A percentile compares a stretch with the other conserved stretches of the same genome.
These are phyloP conservation scores for Penicillium argentinense DNA, from an alignment of 495 filamentous ascomycete species.

Conservation along the genomic window DNA sequence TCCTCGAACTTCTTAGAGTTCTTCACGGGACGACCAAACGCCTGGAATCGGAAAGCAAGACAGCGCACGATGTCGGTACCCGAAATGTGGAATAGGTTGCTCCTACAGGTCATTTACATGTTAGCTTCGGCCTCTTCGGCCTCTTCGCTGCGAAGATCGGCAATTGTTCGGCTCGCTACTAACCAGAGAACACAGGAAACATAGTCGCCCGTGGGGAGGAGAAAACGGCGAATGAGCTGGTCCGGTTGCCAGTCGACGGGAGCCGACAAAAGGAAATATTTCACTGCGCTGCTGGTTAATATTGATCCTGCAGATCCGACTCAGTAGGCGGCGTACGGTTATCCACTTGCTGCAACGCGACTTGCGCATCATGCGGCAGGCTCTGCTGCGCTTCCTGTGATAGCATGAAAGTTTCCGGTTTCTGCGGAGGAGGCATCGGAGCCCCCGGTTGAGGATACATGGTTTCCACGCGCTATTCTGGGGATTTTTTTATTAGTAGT, in stretches of 20 bases:
- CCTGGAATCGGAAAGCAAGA: slow-evolving; percentile 96
- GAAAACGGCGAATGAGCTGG: slow-evolving; percentile 93
- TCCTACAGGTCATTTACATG: slow-evolving; percentile 53
- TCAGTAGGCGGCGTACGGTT: slow-evolving; percentile 93
- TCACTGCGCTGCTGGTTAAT: slow-evolving; percentile 59
- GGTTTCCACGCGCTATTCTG: slow-evolving; percentile 10
- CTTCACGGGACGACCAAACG: slow-evolving; percentile 96
- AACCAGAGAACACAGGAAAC: slow-evolving; percentile 97
- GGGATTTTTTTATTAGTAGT: slow-evolving; percentile 17
- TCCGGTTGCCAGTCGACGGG: slow-evolving; percentile 97
- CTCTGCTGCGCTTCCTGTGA: slow-evolving; percentile 94
- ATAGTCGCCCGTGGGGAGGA: slow-evolving; percentile 96
- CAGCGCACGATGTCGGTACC: slow-evolving; percentile 99
- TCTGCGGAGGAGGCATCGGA: slow-evolving; percentile 72
- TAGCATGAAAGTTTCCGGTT: slow-evolving; percentile 98
- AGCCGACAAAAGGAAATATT: slow-evolving; percentile 98
- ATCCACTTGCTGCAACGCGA: slow-evolving; percentile 96
- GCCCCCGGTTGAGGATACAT: slow-evolving; percentile 56
- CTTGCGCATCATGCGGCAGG: slow-evolving; percentile 93
- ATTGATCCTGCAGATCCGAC: too few relatives aligned
- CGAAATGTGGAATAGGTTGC: slow-evolving; percentile 98
- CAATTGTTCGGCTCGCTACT: slow-evolving; percentile 24
- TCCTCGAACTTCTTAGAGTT: slow-evolving; percentile 99
- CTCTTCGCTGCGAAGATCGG: not conserved
- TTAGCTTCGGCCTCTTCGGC: not conserved